phyloP scores from a whole-genome alignment of 352 stramenopile genomes.

The Phytophthora colocasiae region DNA sequence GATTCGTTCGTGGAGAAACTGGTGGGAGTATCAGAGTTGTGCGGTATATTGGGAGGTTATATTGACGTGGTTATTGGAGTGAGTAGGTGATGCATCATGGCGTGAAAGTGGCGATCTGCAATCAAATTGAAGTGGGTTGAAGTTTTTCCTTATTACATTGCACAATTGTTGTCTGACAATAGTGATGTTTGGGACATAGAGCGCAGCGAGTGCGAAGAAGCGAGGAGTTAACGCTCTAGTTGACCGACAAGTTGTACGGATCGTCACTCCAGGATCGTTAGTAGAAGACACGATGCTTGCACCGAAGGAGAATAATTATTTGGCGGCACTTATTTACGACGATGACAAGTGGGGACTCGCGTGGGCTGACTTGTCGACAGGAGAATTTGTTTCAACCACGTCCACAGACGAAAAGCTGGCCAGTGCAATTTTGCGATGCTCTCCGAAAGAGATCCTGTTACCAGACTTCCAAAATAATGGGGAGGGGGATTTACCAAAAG shows the following conservation, averaged over 20 bases:
- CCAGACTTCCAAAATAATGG: conserved; percentile 23
- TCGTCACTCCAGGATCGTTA: conserved; percentile 77
- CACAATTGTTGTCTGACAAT: not conserved
- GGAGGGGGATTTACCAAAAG: conserved; percentile 12
- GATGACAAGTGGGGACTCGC: conserved; percentile 58
- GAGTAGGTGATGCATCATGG: conserved; percentile 82
- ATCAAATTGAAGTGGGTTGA: conserved; percentile 69
- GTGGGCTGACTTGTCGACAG: conserved; percentile 81
- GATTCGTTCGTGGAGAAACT: conserved; percentile 86
- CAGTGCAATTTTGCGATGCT: conserved; percentile 67
- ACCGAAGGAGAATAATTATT: conserved; percentile 82
- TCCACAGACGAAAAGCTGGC: conserved; percentile 63
- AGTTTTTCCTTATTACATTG: not conserved
- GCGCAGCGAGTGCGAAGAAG: conserved; percentile 54
- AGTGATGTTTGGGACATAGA: conserved; percentile 32
- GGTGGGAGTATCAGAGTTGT: conserved; percentile 31
- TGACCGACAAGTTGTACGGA: conserved; percentile 78
- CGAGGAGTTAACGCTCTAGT: conserved; percentile 69
- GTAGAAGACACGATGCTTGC: conserved; percentile 83
- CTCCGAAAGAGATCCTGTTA: conserved; percentile 73
- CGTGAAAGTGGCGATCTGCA: conserved; percentile 86
- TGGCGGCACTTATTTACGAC: conserved; percentile 58
- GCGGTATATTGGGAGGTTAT: not conserved
- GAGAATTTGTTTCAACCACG: conserved; percentile 76
- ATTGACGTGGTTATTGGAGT: not conserved